These are phyloP conservation scores for Acer campestre DNA, from an alignment of 345 rosid species.

Conservation along the genomic window DNA sequence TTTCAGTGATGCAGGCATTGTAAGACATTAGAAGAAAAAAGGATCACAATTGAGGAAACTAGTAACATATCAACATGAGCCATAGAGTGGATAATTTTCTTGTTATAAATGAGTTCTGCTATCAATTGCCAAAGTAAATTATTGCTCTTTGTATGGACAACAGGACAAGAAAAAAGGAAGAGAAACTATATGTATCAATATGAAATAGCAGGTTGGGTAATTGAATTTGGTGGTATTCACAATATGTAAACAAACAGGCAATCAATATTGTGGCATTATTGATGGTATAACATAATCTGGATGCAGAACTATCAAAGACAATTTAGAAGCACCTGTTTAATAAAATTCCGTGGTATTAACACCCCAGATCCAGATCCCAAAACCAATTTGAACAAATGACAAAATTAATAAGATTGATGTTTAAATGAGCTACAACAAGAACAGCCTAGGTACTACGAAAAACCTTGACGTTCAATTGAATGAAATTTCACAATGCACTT, in stretches of 20 bases:
- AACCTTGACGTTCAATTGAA: background rate
- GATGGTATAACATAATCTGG: background rate
- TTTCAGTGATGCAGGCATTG: slow-evolving; percentile 18
- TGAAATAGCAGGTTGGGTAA: background rate
- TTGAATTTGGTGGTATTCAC: background rate
- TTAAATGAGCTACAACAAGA: background rate
- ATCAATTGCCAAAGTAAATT: background rate
- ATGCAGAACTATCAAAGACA: background rate
- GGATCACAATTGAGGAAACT: background rate
- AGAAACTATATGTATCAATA: too few relatives aligned
- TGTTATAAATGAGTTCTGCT: background rate
- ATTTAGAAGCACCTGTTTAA: background rate
- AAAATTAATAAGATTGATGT: background rate
- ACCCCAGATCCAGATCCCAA: background rate
- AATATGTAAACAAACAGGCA: background rate
- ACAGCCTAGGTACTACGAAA: background rate
- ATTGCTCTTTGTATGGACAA: background rate
- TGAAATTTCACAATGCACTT: background rate
- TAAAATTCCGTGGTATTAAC: background rate
- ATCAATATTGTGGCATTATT: background rate
- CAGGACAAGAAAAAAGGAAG: background rate
- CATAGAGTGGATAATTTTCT: slow-evolving; percentile 1
- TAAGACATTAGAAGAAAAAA: slow-evolving; percentile 5
- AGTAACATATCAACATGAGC: slow-evolving; percentile 9
- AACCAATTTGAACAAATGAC: background rate